phyloP scores from a whole-genome alignment of 2,329 filamentous ascomycete species.

The Aureobasidium sp. region DNA sequence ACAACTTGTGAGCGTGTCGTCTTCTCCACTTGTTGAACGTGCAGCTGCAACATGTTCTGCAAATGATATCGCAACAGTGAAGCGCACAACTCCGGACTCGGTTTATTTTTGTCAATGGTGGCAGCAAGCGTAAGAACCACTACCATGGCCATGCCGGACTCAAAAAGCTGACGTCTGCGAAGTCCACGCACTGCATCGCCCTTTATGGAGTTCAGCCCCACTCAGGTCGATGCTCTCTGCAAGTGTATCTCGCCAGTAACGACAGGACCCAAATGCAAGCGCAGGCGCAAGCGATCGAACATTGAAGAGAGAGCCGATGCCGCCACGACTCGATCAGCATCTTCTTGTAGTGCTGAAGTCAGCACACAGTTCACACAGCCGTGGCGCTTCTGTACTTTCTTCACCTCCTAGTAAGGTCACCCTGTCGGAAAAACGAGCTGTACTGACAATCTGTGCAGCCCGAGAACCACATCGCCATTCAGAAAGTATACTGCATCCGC shows the following conservation, averaged over 20 bases:
- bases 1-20: not conserved
- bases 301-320: not conserved
- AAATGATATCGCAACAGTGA: constrained; percentile 2
- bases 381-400: constrained; percentile 4
- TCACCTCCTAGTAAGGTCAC: not conserved
- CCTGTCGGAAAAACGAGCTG: no score
- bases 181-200: not conserved
- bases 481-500: not conserved
- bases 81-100: not conserved
- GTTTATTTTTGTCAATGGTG: constrained; percentile 6
- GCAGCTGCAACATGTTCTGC: constrained; percentile 3
- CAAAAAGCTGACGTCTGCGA: not conserved
- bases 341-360: not conserved
- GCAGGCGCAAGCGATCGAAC: not conserved
- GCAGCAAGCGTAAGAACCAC: not conserved
- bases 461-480: constrained; percentile 1
- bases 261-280: not conserved
- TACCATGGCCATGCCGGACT: not conserved
- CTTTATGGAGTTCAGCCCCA: not conserved
- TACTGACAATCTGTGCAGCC: not conserved
- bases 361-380: not conserved
- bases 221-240: constrained; percentile 3
- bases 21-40: not conserved
- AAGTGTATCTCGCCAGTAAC: not conserved
- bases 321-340: not conserved